Conservation (phyloP, 768 basidiomycete species). For the Trametopsis cervina region DNA sequence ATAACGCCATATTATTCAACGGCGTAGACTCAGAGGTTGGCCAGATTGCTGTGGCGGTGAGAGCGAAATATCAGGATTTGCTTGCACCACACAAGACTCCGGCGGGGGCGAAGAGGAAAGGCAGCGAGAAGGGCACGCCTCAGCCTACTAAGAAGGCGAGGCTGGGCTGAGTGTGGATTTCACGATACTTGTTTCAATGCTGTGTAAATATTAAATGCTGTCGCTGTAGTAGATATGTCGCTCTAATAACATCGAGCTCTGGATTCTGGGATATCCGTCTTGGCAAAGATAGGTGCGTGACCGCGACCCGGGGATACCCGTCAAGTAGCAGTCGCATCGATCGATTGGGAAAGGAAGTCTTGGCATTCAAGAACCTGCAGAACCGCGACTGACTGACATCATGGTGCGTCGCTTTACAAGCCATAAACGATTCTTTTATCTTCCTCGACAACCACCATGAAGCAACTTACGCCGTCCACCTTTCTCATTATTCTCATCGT, state of each 20-base stretch:
- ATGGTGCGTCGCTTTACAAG: constrained; percentile 1
- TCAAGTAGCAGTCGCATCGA: too few species aligned
- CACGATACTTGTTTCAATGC: background rate
- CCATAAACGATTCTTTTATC: background rate
- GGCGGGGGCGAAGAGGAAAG: constrained; percentile 55
- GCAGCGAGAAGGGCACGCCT: constrained; percentile 54
- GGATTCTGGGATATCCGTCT: too few species aligned
- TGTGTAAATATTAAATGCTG: background rate
- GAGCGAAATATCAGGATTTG: constrained; percentile 48
- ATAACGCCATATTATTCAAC: constrained; percentile 88
- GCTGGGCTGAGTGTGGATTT: constrained; percentile 47
- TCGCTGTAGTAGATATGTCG: background rate
- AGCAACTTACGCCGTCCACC: constrained; percentile 15
- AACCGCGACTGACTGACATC: too few species aligned
- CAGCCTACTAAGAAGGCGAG: constrained; percentile 60
- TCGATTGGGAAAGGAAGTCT: too few species aligned
- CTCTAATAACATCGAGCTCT: background rate
- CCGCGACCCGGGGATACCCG: too few species aligned
- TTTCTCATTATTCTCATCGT: constrained; percentile 21
- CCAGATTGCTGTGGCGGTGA: constrained; percentile 42
- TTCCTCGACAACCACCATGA: constrained; percentile 14
- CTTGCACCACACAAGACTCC: constrained; percentile 41
- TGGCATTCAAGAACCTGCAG: too few species aligned
- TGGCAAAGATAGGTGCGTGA: too few species aligned
- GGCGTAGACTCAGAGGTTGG: constrained; percentile 78